Percentiles rank a stretch among this genome's conserved stretches.
Conservation (phyloP, 345 rosid species). For the Rhodamnia argentea region DNA sequence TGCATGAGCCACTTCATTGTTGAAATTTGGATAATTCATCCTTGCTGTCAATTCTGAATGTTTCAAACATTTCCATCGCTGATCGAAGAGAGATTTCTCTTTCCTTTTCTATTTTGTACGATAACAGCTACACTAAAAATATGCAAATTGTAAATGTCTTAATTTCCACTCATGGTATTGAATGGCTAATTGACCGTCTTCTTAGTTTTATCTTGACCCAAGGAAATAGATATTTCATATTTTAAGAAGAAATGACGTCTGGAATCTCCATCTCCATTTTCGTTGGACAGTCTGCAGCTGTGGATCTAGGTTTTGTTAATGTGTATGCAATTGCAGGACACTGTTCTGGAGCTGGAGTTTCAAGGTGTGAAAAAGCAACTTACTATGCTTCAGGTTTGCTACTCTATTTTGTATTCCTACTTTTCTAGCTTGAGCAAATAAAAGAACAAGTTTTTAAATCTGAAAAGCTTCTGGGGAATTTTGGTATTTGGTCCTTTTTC, state of each 20-base stretch:
- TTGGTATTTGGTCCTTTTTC: constrained; percentile 8
- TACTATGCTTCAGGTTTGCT: constrained; percentile 96
- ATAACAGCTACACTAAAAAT: neutral
- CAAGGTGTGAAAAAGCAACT: constrained; percentile 90
- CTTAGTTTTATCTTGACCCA: neutral
- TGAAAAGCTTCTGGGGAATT: neutral
- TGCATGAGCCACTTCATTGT: neutral
- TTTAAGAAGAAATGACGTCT: neutral
- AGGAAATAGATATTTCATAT: neutral
- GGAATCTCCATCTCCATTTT: neutral
- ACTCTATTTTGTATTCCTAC: neutral
- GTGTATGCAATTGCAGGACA: constrained; percentile 39
- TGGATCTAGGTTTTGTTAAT: neutral
- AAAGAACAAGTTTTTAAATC: neutral
- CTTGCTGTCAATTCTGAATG: neutral
- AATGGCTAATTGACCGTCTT: neutral
- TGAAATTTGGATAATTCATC: neutral
- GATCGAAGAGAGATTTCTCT: neutral
- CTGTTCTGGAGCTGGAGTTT: constrained; percentile 95
- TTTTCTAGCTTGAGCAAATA: neutral
- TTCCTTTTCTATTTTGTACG: neutral
- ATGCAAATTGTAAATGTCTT: neutral
- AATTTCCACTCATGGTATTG: neutral
- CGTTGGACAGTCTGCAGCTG: neutral
- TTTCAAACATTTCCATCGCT: neutral